Evolutionary conservation across 306 rosid genomes (phyloP), one percentile per base, ranked within the genome.

Genomic region (Carpinus fangiana): DNA sequence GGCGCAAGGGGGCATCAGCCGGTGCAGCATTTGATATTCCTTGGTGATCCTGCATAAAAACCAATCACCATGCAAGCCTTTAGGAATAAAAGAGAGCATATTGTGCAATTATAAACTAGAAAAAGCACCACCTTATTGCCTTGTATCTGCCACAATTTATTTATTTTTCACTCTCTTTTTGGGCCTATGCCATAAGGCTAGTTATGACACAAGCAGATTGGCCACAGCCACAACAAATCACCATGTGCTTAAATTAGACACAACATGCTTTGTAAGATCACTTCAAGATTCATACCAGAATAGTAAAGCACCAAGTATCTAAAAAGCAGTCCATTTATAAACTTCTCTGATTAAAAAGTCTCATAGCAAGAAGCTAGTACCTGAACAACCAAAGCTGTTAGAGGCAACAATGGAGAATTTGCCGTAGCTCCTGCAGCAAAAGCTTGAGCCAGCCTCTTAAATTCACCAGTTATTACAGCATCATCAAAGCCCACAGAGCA

Each of bases 11-110:
- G 61, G 94, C 88, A 82, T 90, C 97, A 60, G 92, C 88, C 64
- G 96, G 96, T 2, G 99, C 93, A 78, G 81, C 98, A 76, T 95
- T 95, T 77, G 99, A 95, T 84, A 95, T 89, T 80, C 99, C 99
- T 88, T 80, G 89, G 85, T 95, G 98, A 80, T 95, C 94, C 99
- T 95, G 76, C 76, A 72, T 16, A 11, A 81, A 76, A 80, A 77
- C 73, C 78, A 72, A 67, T 51, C 69, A 54, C 34, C 48, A 54
- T 7, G 18, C 34, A 77, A 28, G 12, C 46, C 70, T 46, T 65
- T 26, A 73, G 68, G 81, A 66, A 77, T 71, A 38, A 38, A 73
- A 76, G 70, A 34, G 73, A 59, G 34, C 68, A 68, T 67, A 79
- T 46, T 72, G 46, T 65, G 66, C 74, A 2, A 73, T 69, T 66